phyloP scores from a whole-genome alignment of 2,329 filamentous ascomycete genomes.

The Claviceps citrina region DNA sequence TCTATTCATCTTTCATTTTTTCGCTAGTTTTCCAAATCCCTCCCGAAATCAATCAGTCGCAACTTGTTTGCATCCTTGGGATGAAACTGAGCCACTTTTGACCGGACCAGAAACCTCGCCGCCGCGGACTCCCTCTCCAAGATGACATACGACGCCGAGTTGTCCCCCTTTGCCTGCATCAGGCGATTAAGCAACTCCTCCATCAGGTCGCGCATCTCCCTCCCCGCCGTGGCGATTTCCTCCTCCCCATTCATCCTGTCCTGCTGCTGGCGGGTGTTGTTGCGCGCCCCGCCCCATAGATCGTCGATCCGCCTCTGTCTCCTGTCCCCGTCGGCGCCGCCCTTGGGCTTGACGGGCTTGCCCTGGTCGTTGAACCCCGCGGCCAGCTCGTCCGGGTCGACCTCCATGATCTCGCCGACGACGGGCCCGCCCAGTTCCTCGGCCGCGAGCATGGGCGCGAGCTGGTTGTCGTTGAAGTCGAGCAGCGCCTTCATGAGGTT shows the following conservation, averaged over 20 bases:
- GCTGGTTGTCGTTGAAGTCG: constrained; percentile 52
- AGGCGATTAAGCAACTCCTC: constrained; percentile 46
- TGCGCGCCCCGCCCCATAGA: constrained; percentile 40
- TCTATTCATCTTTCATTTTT: too few relatives aligned
- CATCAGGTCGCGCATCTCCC: constrained; percentile 44
- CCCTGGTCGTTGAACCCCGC: constrained; percentile 46
- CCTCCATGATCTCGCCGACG: constrained; percentile 56
- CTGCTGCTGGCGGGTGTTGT: constrained; percentile 6
- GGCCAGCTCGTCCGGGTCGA: constrained; percentile 43
- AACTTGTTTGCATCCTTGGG: constrained; percentile 45
- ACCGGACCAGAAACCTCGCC: constrained; percentile 46
- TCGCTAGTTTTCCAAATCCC: constrained; percentile 41
- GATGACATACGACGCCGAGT: constrained; percentile 40
- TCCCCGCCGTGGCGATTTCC: constrained; percentile 34
- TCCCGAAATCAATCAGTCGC: constrained; percentile 47
- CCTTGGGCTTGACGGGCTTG: constrained; percentile 35
- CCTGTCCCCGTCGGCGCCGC: constrained; percentile 26
- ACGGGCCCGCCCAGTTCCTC: constrained; percentile 74
- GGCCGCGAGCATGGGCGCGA: constrained; percentile 64
- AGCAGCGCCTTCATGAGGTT: constrained; percentile 49
- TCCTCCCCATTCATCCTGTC: constrained; percentile 20
- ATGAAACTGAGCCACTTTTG: constrained; percentile 52
- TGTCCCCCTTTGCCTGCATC: constrained; percentile 37
- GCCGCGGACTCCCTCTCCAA: constrained; percentile 46
- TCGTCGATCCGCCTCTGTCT: constrained; percentile 48